phyloP scores from a whole-genome alignment of 805 yeast genomes.

The Nakazawaea ishiwadae region DNA sequence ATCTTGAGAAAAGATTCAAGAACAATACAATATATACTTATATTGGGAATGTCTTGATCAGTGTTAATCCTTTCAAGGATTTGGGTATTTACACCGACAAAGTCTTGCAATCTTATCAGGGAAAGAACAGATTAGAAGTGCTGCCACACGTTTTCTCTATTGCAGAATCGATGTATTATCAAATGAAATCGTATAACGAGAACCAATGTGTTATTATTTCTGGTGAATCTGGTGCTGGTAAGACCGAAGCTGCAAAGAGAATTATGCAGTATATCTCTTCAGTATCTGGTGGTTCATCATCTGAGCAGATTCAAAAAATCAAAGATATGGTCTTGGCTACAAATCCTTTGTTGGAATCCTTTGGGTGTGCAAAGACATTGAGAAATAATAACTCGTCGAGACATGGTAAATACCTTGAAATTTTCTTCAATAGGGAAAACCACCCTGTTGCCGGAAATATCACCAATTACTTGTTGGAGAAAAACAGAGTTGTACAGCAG shows the following conservation, averaged over 20 bases:
- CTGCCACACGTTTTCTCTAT: conserved; percentile 98
- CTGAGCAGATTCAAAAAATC: conserved; percentile 73
- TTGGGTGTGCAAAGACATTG: conserved; percentile 91
- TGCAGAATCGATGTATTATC: conserved; percentile 95
- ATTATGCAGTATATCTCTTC: conserved; percentile 96
- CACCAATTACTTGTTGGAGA: conserved; percentile 90
- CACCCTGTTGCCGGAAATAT: conserved; percentile 96
- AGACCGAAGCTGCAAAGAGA: conserved; percentile 96
- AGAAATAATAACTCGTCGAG: conserved; percentile 87
- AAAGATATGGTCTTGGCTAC: conserved; percentile 98
- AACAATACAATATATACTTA: conserved; percentile 89
- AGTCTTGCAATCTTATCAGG: conserved; percentile 70
- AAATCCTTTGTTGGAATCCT: conserved; percentile 84
- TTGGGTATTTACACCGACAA: conserved; percentile 90
- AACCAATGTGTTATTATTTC: conserved; percentile 96
- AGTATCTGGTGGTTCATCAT: conserved; percentile 67
- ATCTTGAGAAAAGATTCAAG: conserved; percentile 81
- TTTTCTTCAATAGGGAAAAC: conserved; percentile 71
- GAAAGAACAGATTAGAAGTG: conserved; percentile 90
- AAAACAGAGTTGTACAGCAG: conserved; percentile 96
- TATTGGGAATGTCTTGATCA: conserved; percentile 90
- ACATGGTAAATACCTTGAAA: conserved; percentile 92
- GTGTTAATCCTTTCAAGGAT: conserved; percentile 95
- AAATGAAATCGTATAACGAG: conserved; percentile 89
- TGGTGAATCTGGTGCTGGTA: conserved; percentile 98